Conservation (phyloP, 1,139 yeast genomes). For the Yamadazyma membranifaciens region DNA sequence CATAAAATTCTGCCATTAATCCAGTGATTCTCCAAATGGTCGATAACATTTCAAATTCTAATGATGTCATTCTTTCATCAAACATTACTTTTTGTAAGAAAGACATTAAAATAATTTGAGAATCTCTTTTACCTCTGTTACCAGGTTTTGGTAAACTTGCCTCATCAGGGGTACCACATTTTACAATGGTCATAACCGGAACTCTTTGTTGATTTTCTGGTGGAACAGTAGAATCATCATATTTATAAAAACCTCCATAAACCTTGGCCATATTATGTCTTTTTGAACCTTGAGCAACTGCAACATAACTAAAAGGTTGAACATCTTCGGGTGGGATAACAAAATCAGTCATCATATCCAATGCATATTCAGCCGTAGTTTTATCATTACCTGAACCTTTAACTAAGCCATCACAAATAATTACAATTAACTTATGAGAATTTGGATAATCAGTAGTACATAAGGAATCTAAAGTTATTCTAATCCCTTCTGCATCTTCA, state of each 20-base stretch:
- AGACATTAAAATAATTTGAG: conserved; percentile 91
- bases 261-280: conserved; percentile 98
- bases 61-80: conserved; percentile 95
- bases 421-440: conserved; percentile 81
- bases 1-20: conserved; percentile 82
- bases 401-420: conserved; percentile 90
- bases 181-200: conserved; percentile 79
- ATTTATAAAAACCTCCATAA: conserved; percentile 85
- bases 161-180: conserved; percentile 92
- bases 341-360: conserved; percentile 87
- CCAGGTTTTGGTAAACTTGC: conserved; percentile 85
- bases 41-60: conserved; percentile 78
- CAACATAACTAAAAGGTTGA: conserved; percentile 79
- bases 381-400: conserved; percentile 89
- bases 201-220: conserved; percentile 83
- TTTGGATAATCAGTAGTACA: conserved; percentile 94
- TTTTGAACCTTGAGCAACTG: conserved; percentile 89
- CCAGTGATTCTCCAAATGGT: conserved; percentile 89
- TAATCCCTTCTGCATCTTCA: conserved; percentile 81
- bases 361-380: conserved; percentile 85
- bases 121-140: conserved; percentile 97
- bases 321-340: conserved; percentile 71
- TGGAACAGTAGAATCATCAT: conserved; percentile 71
- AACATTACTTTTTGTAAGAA: conserved; percentile 88
- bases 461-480: conserved; percentile 86